These are phyloP conservation scores for Metschnikowia continentalis DNA, from an alignment of 805 yeast species.

Conservation along the genomic window DNA sequence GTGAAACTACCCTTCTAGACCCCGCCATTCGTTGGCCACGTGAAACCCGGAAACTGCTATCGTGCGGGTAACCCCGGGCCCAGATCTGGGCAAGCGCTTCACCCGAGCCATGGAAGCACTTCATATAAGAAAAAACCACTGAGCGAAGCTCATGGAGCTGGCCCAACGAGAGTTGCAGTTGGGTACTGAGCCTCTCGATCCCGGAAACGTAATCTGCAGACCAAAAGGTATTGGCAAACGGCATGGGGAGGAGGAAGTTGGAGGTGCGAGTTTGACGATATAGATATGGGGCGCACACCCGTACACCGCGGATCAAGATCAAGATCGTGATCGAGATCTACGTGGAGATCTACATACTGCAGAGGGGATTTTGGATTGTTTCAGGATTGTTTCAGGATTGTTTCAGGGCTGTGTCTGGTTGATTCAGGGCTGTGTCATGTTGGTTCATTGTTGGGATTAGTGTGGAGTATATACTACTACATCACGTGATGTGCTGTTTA, in stretches of 20 bases:
- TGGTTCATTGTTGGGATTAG: too few species aligned
- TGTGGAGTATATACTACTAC: too few species aligned
- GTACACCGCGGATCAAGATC: background rate
- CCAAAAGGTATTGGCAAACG: slow-evolving; percentile 39
- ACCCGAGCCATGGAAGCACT: slow-evolving; percentile 32
- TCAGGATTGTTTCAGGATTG: too few species aligned
- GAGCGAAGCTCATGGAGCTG: slow-evolving; percentile 40
- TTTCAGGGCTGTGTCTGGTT: too few species aligned
- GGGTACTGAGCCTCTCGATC: slow-evolving; percentile 27
- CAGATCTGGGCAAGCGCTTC: slow-evolving; percentile 29
- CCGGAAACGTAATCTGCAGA: slow-evolving; percentile 39
- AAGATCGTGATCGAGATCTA: background rate
- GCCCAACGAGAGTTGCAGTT: slow-evolving; percentile 28
- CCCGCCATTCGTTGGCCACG: slow-evolving; percentile 9
- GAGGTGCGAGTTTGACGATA: background rate
- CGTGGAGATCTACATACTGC: background rate
- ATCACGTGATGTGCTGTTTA: too few species aligned
- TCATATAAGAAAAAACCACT: slow-evolving; percentile 35
- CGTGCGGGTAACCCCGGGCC: slow-evolving; percentile 20
- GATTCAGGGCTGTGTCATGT: too few species aligned
- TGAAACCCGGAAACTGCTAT: slow-evolving; percentile 21
- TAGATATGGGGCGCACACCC: background rate
- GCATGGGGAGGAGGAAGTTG: background rate
- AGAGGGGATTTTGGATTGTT: too few species aligned
- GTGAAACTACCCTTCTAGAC: background rate